Percentiles rank a stretch among this genome's conserved stretches.
Evolutionary conservation across 495 filamentous ascomycete species (phyloP).

Genomic region (Bathelium albidoporum): DNA sequence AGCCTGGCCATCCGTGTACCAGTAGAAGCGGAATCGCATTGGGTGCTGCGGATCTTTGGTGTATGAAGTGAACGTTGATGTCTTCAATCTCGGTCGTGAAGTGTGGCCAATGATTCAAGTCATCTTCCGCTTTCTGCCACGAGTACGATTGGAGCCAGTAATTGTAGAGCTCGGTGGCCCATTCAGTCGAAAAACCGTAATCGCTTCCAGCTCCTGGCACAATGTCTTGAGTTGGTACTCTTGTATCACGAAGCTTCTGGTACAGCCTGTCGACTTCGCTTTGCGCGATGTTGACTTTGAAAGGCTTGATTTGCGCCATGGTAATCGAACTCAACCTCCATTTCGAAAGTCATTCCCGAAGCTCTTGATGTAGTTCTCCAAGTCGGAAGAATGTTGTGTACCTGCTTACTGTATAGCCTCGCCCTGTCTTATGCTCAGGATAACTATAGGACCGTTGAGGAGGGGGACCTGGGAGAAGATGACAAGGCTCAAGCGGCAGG

Average conservation of each 20-base stretch:
- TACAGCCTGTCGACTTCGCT: slow-evolving; percentile 17
- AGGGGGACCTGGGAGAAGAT: background rate
- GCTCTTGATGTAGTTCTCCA: background rate
- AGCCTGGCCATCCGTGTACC: slow-evolving; percentile 34
- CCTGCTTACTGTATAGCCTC: background rate
- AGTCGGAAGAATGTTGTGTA: background rate
- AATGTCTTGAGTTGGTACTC: slow-evolving; percentile 10
- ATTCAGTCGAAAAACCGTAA: slow-evolving; percentile 12
- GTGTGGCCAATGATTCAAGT: slow-evolving; percentile 11
- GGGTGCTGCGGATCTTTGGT: slow-evolving; percentile 6
- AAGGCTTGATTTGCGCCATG: slow-evolving; percentile 11
- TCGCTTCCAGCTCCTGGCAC: slow-evolving; percentile 13
- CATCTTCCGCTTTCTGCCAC: slow-evolving; percentile 6
- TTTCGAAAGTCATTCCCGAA: background rate
- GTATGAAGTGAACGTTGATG: slow-evolving; percentile 11
- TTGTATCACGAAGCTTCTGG: slow-evolving; percentile 14
- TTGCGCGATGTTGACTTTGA: slow-evolving; percentile 11
- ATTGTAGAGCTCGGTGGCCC: slow-evolving; percentile 6
- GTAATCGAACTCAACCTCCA: background rate
- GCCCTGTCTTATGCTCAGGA: background rate
- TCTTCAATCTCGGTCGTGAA: slow-evolving; percentile 11
- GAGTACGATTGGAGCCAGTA: slow-evolving; percentile 10
- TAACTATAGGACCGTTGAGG: background rate
- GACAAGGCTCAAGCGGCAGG: background rate
- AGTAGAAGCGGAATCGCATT: slow-evolving; percentile 31